Percentiles rank a stretch among this genome's conserved stretches.
Conservation (phyloP, 768 basidiomycete species). For the Thelephora ganbajun region DNA sequence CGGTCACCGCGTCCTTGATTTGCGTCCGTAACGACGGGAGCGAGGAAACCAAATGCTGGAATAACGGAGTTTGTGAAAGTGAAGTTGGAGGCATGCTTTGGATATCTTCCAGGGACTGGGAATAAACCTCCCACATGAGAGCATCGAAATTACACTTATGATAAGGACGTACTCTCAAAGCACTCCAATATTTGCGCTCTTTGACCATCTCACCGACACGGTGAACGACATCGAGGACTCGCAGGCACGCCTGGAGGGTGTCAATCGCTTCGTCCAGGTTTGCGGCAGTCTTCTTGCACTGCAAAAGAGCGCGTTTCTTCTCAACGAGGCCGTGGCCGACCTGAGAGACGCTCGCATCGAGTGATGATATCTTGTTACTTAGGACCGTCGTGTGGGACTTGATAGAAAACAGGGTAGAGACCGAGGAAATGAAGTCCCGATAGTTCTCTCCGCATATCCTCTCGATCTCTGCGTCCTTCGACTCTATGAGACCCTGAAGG, state of each 20-base stretch:
- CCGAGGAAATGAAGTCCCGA: slow-evolving; percentile 94
- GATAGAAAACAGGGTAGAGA: slow-evolving; percentile 91
- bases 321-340: slow-evolving; percentile 80
- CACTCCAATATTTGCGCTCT: slow-evolving; percentile 94
- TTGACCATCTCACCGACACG: slow-evolving; percentile 88
- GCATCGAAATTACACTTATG: slow-evolving; percentile 6
- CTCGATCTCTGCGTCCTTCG: slow-evolving; percentile 95
- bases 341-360: slow-evolving; percentile 81
- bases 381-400: slow-evolving; percentile 93
- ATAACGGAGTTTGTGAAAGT: slow-evolving; percentile 85
- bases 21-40: slow-evolving; percentile 80
- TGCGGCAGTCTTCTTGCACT: slow-evolving; percentile 83
- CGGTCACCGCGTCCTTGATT: slow-evolving; percentile 88
- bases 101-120: slow-evolving; percentile 89
- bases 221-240: slow-evolving; percentile 85
- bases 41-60: slow-evolving; percentile 81
- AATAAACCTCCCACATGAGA: slow-evolving; percentile 13
- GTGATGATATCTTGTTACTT: slow-evolving; percentile 76
- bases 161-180: slow-evolving; percentile 61
- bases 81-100: slow-evolving; percentile 81
- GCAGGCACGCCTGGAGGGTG: slow-evolving; percentile 82
- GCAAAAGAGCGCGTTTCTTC: slow-evolving; percentile 83
- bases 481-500: slow-evolving; percentile 75
- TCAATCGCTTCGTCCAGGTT: slow-evolving; percentile 97
- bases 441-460: slow-evolving; percentile 93